phyloP scores from a whole-genome alignment of 1,284 basidiomycete genomes.

The Takashimella koratensis region DNA sequence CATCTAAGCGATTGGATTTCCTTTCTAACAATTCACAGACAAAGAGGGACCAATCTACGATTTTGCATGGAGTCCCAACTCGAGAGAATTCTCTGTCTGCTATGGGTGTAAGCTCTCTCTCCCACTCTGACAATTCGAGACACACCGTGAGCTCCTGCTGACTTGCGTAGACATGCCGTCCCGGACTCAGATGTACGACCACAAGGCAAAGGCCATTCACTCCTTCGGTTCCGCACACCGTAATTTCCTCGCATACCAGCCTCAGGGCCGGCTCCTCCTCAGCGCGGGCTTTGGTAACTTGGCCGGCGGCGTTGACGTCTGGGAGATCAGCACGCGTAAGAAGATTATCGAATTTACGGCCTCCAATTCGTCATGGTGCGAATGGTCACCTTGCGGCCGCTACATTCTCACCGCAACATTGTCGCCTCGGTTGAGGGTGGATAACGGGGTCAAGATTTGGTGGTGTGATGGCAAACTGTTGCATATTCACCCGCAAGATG shows the following conservation, averaged over 20 bases:
- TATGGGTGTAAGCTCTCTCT: constrained; percentile 75
- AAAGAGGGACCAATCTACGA: constrained; percentile 98
- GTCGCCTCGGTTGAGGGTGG: constrained; percentile 88
- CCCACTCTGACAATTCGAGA: background rate
- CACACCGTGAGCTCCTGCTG: background rate
- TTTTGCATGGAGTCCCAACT: constrained; percentile 95
- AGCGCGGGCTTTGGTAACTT: constrained; percentile 96
- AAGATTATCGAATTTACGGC: constrained; percentile 80
- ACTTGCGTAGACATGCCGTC: constrained; percentile 78
- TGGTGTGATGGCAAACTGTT: constrained; percentile 84
- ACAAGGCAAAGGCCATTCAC: constrained; percentile 79
- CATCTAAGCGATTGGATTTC: background rate
- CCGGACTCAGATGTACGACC: constrained; percentile 85
- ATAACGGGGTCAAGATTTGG: constrained; percentile 96
- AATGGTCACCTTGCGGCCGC: constrained; percentile 92
- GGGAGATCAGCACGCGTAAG: constrained; percentile 78
- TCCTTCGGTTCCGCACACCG: constrained; percentile 86
- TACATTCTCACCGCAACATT: constrained; percentile 92
- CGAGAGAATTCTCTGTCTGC: constrained; percentile 91
- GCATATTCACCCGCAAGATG: constrained; percentile 77
- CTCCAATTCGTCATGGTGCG: constrained; percentile 86
- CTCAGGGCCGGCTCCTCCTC: constrained; percentile 82
- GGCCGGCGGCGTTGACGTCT: constrained; percentile 86
- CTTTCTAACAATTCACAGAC: constrained; percentile 52
- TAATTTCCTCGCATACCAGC: constrained; percentile 93